Evolutionary conservation across 2,329 filamentous ascomycete species (phyloP), one percentile per base, ranked within the genome.

Genomic region (Hypoxylon sp.): DNA sequence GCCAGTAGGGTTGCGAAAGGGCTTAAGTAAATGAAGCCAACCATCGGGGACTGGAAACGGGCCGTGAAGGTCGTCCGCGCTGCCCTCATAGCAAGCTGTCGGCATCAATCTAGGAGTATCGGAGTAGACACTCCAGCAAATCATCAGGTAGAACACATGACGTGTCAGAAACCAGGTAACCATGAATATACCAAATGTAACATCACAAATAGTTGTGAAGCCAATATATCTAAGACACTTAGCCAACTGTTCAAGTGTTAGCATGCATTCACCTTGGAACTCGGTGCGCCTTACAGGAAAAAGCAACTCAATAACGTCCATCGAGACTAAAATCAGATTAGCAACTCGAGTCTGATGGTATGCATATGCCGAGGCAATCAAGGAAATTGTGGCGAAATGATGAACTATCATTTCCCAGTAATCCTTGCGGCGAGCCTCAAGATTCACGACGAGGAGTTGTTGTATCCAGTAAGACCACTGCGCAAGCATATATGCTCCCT

Each of bases 341-440:
- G 93, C 94, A 29, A 97, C 92, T 46, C 92, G 91, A 62, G 91
- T 95, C 77, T 94, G 90, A 77, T 94, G 90, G 79, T 96, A 97
- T 69, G 90, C 87, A 79, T 98, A 98, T 68, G 92, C 94, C 31
- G 90, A 87, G 66, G 89, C 89, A 67, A 98, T 90, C 50, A 98
- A 88, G 2, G 85, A 83, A 75, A 90, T 92, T 22, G 95, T 98
- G 76, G 97, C 90, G 77, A 97, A 86, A 82, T 98, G 95, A 80
- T 98, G 95, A 13, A 90, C 90, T 72, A 98, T 90, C 95, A 98
- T 98, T 81, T 98, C 94, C 83, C 90, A 92, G 81, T 98, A 91
- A 75, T 98, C 95, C 82, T 97, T 98, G 76, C 95, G 88, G 72
- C 92, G 89, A 80, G 95, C 92, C 81, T 98, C 95, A 65, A 98